These are phyloP conservation scores for Dorcoceras hygrometricum DNA, from an alignment of 257 asterid genomes.

Conservation along the genomic window DNA sequence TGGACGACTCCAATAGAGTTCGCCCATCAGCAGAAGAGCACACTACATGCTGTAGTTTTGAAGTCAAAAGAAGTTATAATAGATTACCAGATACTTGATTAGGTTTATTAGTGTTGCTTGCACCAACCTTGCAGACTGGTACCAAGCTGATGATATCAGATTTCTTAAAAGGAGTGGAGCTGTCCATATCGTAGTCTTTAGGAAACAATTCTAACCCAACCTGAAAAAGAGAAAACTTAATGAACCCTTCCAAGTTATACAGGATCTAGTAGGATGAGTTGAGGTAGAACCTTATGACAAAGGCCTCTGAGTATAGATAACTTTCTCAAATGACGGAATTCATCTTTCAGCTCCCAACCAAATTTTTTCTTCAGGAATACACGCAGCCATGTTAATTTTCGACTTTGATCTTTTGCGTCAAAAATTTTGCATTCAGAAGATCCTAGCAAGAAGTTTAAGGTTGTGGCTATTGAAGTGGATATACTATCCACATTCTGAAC, in stretches of 20 bases:
- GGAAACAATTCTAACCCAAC: constrained; percentile 91
- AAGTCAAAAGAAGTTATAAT: constrained; percentile 26
- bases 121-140: constrained; percentile 84
- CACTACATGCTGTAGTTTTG: constrained; percentile 67
- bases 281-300: constrained; percentile 76
- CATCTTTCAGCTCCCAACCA: constrained; percentile 79
- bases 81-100: not conserved
- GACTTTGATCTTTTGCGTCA: constrained; percentile 38
- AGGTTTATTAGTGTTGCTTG: constrained; percentile 1
- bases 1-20: constrained; percentile 86
- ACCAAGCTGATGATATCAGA: constrained; percentile 81
- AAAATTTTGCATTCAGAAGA: constrained; percentile 41
- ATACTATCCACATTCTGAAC: constrained; percentile 54
- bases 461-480: constrained; percentile 66
- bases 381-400: constrained; percentile 71
- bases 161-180: constrained; percentile 68
- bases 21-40: constrained; percentile 99
- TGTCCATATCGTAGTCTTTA: constrained; percentile 86
- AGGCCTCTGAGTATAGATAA: constrained; percentile 88
- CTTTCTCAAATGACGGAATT: constrained; percentile 68
- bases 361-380: constrained; percentile 62
- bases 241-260: constrained; percentile 26
- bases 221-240: constrained; percentile 40
- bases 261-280: constrained; percentile 23
- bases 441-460: constrained; percentile 88